Evolutionary conservation across 2,329 filamentous ascomycete species (phyloP).

Genomic region (Ilyonectria sp.): DNA sequence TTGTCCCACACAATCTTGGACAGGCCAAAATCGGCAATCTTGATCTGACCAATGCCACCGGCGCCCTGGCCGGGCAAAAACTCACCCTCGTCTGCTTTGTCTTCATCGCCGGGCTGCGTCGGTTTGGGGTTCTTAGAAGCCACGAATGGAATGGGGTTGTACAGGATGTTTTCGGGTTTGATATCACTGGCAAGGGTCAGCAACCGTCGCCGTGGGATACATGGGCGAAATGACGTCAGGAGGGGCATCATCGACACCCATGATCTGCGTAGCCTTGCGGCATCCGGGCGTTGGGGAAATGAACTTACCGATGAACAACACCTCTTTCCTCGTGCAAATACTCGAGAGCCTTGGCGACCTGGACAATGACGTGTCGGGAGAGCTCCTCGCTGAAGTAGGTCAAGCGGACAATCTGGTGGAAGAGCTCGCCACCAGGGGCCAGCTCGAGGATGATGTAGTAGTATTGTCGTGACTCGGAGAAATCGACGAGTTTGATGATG

Average conservation of each 20-base stretch:
- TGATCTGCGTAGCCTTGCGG: slow-evolving; percentile 7
- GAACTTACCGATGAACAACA: slow-evolving; percentile 92
- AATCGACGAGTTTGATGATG: slow-evolving; percentile 93
- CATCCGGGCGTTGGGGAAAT: slow-evolving; percentile 15
- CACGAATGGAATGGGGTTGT: slow-evolving; percentile 87
- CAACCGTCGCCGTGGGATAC: slow-evolving; percentile 33
- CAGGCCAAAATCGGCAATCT: slow-evolving; percentile 97
- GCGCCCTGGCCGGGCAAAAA: slow-evolving; percentile 86
- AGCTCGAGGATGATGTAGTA: slow-evolving; percentile 98
- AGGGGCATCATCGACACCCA: slow-evolving; percentile 43
- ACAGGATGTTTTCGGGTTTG: slow-evolving; percentile 97
- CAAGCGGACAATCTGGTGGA: slow-evolving; percentile 97
- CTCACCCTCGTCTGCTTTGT: slow-evolving; percentile 97
- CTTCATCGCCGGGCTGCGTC: slow-evolving; percentile 89
- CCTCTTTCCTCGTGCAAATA: slow-evolving; percentile 96
- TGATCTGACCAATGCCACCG: slow-evolving; percentile 94
- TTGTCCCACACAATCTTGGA: slow-evolving; percentile 99
- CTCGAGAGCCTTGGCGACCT: slow-evolving; percentile 94
- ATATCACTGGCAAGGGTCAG: slow-evolving; percentile 79
- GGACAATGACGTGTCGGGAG: slow-evolving; percentile 92
- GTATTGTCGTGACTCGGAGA: slow-evolving; percentile 93
- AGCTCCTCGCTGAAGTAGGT: slow-evolving; percentile 99
- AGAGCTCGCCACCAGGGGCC: slow-evolving; percentile 94
- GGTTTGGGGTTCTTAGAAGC: slow-evolving; percentile 87
- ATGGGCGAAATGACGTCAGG: slow-evolving; percentile 48